phyloP scores from a whole-genome alignment of 768 basidiomycete genomes.

The Boletus tylopilopsis region DNA sequence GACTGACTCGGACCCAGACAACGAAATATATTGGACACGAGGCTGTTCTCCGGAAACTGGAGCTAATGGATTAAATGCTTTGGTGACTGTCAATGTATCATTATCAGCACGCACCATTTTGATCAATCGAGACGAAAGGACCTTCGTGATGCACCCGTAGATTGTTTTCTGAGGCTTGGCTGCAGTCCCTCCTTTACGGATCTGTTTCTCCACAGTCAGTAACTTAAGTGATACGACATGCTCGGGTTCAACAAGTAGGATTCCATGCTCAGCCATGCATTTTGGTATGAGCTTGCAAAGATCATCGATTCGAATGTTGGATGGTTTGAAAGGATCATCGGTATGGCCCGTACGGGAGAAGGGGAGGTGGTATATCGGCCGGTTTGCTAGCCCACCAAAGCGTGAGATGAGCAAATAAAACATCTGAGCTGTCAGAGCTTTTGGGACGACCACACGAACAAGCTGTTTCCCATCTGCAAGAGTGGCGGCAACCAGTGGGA shows the following conservation, averaged over 20 bases:
- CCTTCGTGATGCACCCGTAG: background rate
- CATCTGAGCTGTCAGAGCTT: slow-evolving; percentile 41
- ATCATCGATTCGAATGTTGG: too few relatives aligned
- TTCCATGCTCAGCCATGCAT: slow-evolving; percentile 28
- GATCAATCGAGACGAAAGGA: too few relatives aligned
- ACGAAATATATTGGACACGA: too few relatives aligned
- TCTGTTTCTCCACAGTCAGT: slow-evolving; percentile 35
- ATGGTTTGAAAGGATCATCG: slow-evolving; percentile 29
- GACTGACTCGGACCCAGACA: too few relatives aligned
- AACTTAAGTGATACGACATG: slow-evolving; percentile 48
- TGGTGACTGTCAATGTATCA: too few relatives aligned
- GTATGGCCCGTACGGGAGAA: slow-evolving; percentile 39
- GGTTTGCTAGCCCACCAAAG: slow-evolving; percentile 38
- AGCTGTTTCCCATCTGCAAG: slow-evolving; percentile 46
- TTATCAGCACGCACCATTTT: too few relatives aligned
- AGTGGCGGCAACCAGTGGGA: slow-evolving; percentile 8
- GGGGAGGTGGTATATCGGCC: slow-evolving; percentile 43
- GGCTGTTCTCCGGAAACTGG: too few relatives aligned
- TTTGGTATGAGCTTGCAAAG: slow-evolving; percentile 29
- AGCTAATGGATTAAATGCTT: too few relatives aligned
- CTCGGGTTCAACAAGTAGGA: slow-evolving; percentile 35
- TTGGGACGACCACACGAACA: slow-evolving; percentile 48
- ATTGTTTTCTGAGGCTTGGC: background rate
- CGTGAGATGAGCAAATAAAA: slow-evolving; percentile 40
- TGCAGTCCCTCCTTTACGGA: background rate